A percentile compares a stretch with the other conserved stretches of the same genome.
These are phyloP conservation scores for Ophiostoma novo-ulmi DNA, from an alignment of 2,329 filamentous ascomycete species.

Conservation along the genomic window DNA sequence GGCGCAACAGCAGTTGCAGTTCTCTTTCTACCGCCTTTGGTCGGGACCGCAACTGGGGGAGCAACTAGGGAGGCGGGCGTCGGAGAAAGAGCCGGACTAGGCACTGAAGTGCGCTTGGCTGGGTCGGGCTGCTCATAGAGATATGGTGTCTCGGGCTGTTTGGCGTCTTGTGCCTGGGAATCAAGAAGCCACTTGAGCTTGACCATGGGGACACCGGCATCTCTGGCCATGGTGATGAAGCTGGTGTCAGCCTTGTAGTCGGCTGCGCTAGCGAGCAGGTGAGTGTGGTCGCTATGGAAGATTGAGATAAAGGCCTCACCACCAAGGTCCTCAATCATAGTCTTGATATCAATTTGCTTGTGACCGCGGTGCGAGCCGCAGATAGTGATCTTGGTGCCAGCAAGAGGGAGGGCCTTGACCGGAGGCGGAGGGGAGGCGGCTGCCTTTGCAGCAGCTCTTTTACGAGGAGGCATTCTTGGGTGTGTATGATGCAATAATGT, in stretches of 20 bases:
- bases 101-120: neutral
- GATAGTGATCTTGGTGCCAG: constrained; percentile 49
- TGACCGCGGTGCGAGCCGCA: constrained; percentile 41
- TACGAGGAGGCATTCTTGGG: constrained; percentile 23
- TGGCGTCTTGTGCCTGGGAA: constrained; percentile 42
- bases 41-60: neutral
- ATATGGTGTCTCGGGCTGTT: constrained; percentile 34
- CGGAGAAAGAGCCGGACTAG: neutral
- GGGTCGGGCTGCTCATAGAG: constrained; percentile 3
- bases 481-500: neutral
- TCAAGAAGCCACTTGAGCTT: constrained; percentile 57
- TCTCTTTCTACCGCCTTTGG: constrained; percentile 11
- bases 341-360: neutral
- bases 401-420: constrained; percentile 32
- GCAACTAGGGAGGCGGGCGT: neutral
- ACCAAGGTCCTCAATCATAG: neutral
- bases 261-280: neutral
- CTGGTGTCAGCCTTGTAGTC: constrained; percentile 38
- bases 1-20: constrained; percentile 9
- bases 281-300: neutral
- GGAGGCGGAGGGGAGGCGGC: constrained; percentile 29
- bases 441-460: constrained; percentile 13
- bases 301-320: neutral
- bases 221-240: constrained; percentile 41
- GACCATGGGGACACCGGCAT: constrained; percentile 48